Conservation (phyloP, 371 early-diverging fungal genomes). For the Dichotomocladium elegans region DNA sequence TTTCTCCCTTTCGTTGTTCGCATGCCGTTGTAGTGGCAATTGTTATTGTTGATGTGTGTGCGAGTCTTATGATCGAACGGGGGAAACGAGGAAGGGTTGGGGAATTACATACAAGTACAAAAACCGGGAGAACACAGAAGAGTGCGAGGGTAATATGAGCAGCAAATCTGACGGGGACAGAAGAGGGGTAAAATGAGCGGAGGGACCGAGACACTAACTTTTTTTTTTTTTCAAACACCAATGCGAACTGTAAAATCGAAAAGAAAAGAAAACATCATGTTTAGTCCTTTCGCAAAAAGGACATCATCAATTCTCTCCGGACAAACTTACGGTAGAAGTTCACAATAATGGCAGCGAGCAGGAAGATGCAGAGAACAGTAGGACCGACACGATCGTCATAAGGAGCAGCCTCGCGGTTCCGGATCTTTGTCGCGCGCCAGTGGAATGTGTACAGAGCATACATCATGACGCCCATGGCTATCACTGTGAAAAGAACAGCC, state of each 20-base stretch:
- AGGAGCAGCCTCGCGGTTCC: constrained; percentile 50
- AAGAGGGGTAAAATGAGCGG: too few relatives aligned
- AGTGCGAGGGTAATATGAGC: too few relatives aligned
- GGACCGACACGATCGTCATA: constrained; percentile 59
- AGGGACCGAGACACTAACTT: neutral
- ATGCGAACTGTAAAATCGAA: neutral
- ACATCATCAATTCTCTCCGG: too few relatives aligned
- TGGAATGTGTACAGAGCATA: constrained; percentile 79
- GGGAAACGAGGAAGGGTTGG: neutral
- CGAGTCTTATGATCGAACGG: neutral
- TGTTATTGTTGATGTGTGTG: too few relatives aligned
- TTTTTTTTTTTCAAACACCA: neutral
- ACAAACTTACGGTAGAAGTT: constrained; percentile 86
- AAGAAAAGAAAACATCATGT: too few relatives aligned
- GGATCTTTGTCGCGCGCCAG: constrained; percentile 74
- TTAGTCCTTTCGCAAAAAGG: too few relatives aligned
- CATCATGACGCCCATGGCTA: constrained; percentile 66
- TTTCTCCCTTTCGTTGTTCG: too few relatives aligned
- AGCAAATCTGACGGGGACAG: too few relatives aligned
- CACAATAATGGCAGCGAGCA: constrained; percentile 66
- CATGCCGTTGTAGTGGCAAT: too few relatives aligned
- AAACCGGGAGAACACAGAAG: neutral
- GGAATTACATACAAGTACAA: neutral
- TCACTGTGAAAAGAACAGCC: constrained; percentile 72
- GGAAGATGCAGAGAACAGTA: constrained; percentile 48